phyloP scores from a whole-genome alignment of 2,329 filamentous ascomycete genomes.

The Sclerotinia subarctica region DNA sequence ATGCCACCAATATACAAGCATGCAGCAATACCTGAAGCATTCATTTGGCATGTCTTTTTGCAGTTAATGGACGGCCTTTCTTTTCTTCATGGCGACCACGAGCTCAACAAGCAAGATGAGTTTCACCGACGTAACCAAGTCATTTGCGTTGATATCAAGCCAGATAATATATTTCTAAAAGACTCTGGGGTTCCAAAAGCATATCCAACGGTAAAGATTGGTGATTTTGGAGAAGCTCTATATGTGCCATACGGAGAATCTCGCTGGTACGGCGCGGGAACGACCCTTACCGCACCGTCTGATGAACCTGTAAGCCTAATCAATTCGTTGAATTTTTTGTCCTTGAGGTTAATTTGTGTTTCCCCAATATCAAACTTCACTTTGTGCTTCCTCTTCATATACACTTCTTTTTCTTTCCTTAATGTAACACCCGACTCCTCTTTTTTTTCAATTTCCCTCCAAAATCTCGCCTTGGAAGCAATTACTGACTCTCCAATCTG shows the following conservation, averaged over 20 bases:
- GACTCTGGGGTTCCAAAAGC: not conserved
- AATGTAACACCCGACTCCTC: too few species aligned
- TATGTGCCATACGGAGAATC: not conserved
- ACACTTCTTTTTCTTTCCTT: too few species aligned
- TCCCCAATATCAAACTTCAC: too few species aligned
- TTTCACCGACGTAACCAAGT: conserved; percentile 10
- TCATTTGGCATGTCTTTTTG: conserved; percentile 11
- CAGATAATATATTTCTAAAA: conserved; percentile 14
- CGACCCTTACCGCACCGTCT: not conserved
- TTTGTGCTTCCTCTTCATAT: too few species aligned
- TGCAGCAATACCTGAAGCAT: conserved; percentile 12
- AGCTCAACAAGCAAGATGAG: not conserved
- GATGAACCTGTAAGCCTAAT: not conserved
- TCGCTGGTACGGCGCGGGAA: not conserved
- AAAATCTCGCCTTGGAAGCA: too few species aligned
- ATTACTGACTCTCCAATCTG: too few species aligned
- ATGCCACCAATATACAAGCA: not conserved
- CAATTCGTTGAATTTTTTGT: too few species aligned
- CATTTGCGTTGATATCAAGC: conserved; percentile 1
- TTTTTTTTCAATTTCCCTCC: too few species aligned
- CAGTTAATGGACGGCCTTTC: conserved; percentile 1
- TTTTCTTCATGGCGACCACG: conserved; percentile 11
- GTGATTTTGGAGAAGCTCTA: conserved; percentile 14
- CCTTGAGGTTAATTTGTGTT: too few species aligned
- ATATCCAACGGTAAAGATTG: conserved; percentile 14